Conservation (phyloP, 345 rosid species). For the Sapria himalayana region DNA sequence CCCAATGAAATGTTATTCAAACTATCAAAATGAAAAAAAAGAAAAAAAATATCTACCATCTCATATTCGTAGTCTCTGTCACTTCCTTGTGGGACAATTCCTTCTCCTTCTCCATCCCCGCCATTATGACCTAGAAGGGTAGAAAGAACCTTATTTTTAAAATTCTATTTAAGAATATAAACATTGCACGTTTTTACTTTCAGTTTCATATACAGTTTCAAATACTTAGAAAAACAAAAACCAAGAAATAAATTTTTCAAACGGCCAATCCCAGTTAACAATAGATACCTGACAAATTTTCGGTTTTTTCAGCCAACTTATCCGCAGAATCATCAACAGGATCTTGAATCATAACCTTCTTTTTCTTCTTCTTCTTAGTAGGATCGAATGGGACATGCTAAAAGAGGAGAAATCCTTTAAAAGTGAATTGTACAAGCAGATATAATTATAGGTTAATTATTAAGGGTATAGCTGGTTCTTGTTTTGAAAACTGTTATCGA, state of each 20-base stretch:
- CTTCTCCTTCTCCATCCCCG: slow-evolving; percentile 11
- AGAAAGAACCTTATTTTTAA: too few species aligned
- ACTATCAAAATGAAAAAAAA: too few species aligned
- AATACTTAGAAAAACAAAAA: too few species aligned
- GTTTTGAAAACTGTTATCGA: background rate
- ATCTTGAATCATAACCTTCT: slow-evolving; percentile 55
- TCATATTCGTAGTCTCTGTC: slow-evolving; percentile 15
- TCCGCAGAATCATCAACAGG: slow-evolving; percentile 41
- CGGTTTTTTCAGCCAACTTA: slow-evolving; percentile 46
- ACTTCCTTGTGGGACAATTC: slow-evolving; percentile 7
- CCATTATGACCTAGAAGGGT: slow-evolving; percentile 8
- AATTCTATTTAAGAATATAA: too few species aligned
- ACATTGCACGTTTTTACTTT: too few species aligned
- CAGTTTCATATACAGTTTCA: too few species aligned
- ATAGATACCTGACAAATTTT: slow-evolving; percentile 48
- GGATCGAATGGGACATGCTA: slow-evolving; percentile 84
- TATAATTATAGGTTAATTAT: background rate
- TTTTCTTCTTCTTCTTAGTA: slow-evolving; percentile 89
- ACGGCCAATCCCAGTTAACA: too few species aligned
- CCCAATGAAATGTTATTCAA: too few species aligned
- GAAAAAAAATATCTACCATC: slow-evolving; percentile 13
- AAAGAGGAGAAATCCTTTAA: background rate
- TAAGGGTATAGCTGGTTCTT: background rate
- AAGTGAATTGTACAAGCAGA: background rate
- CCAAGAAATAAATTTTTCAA: too few species aligned